A percentile compares a stretch with the other conserved stretches of the same genome.
These are phyloP conservation scores for Aspergillus chevalieri DNA, from an alignment of 2,329 filamentous ascomycete species.

Conservation along the genomic window DNA sequence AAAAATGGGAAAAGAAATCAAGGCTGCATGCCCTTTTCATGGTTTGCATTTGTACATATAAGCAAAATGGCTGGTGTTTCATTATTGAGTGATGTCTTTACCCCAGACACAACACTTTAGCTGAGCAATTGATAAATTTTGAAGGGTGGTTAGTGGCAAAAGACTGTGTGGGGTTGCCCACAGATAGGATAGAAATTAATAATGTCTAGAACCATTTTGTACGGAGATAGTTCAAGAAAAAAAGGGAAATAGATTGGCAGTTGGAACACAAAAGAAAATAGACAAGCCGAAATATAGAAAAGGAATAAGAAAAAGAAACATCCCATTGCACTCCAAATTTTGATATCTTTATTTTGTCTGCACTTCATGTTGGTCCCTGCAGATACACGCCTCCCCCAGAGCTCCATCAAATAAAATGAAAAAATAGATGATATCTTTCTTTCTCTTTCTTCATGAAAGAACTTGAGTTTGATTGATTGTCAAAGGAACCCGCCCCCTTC, in stretches of 20 bases:
- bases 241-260: slow-evolving; percentile 11
- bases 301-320: too few relatives aligned
- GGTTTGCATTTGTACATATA: slow-evolving; percentile 7
- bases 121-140: too few relatives aligned
- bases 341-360: slow-evolving; percentile 15
- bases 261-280: slow-evolving; percentile 8
- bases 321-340: slow-evolving; percentile 13
- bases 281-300: slow-evolving; percentile 3
- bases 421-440: slow-evolving; percentile 9
- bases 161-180: too few relatives aligned
- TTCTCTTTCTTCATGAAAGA: slow-evolving; percentile 4
- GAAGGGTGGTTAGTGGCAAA: too few relatives aligned
- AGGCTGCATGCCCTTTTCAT: not conserved
- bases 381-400: slow-evolving; percentile 1
- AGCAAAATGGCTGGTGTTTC: slow-evolving; percentile 7
- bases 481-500: not conserved
- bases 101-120: too few relatives aligned
- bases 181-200: too few relatives aligned
- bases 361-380: slow-evolving; percentile 6
- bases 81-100: slow-evolving; percentile 1
- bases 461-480: not conserved
- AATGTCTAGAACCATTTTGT: too few relatives aligned
- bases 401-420: slow-evolving; percentile 4
- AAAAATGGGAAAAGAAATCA: slow-evolving; percentile 1
- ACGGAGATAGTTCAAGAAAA: slow-evolving; percentile 3